Percentiles rank a stretch among this genome's conserved stretches.
These are phyloP conservation scores for Nothophoma quercina DNA, from an alignment of 2,329 filamentous ascomycete species.

Conservation along the genomic window DNA sequence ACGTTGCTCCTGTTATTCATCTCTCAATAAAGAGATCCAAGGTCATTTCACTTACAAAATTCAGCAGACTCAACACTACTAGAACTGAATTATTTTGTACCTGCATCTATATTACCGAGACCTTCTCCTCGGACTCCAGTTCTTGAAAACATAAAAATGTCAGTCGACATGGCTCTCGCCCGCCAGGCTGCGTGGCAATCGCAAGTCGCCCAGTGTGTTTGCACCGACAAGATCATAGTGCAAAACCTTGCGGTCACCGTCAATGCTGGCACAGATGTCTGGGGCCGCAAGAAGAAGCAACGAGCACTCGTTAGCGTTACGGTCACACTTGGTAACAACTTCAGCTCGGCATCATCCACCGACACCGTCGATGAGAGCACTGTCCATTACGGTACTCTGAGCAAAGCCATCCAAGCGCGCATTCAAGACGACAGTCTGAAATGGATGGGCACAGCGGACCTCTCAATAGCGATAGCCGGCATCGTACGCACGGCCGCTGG, in stretches of 20 bases:
- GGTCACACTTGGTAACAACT: conserved; percentile 64
- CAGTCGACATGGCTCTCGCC: conserved; percentile 14
- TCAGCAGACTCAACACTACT: too few relatives aligned
- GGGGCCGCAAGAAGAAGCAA: conserved; percentile 70
- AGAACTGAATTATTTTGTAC: too few relatives aligned
- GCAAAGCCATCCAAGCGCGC: conserved; percentile 67
- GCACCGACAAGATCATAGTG: conserved; percentile 62
- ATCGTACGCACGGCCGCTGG: conserved; percentile 33
- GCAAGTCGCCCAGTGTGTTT: conserved; percentile 28
- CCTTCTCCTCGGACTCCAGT: not conserved
- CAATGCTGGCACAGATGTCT: conserved; percentile 69
- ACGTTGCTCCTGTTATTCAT: too few relatives aligned
- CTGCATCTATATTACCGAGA: too few relatives aligned
- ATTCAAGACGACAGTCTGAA: conserved; percentile 43
- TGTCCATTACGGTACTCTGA: conserved; percentile 76
- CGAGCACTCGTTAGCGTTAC: conserved; percentile 68
- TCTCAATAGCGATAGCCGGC: conserved; percentile 26
- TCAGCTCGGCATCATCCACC: conserved; percentile 63
- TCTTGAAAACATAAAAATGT: conserved; percentile 12
- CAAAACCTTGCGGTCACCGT: conserved; percentile 67
- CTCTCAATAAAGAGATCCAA: too few relatives aligned
- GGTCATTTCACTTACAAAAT: too few relatives aligned
- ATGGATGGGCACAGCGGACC: conserved; percentile 36
- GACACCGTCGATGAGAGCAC: conserved; percentile 74
- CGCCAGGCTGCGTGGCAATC: conserved; percentile 32